Base-by-base conservation (phyloP, 495 filamentous ascomycete genomes). In the Penicillium fimorum region DNA sequence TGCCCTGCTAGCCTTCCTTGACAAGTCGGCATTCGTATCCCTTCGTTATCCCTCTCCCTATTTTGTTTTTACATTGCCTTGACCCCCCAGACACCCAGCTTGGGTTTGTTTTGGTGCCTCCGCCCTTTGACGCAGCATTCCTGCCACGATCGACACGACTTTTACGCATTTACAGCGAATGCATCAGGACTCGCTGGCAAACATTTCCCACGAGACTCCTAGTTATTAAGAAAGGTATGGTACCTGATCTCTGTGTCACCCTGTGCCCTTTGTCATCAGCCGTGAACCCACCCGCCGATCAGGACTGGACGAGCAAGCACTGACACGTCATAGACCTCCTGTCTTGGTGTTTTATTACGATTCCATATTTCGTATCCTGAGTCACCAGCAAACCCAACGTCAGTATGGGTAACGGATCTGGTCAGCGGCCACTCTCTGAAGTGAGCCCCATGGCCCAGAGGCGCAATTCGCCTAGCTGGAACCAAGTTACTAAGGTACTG, bases 381-480 rank as follows among this genome's bases (percentile, higher is more conserved):
- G 30, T 17, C 13, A 15, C 18, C 15, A 33, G 29, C 11, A 38
- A n/a, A 42, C 29, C 65, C 64, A 47, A 59, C 57, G 17, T 49
- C 62, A 78, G 59, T 17, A 78, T 80, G 72, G 67, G 59, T 33
- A 65, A 64, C 56, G 70, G 69, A 58, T 56, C 72, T 25, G 71
- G 69, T 25, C 79, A 77, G 65, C 67, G 78, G 59, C 80, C 81
- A 47, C 70, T 84, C 13, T 77, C 79, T 29, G 81, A 84, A 67
- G 68, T 84, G 64, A 80, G 79, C 59, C 81, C 79, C 13, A 75
- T 80, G 76, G 79, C 79, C 47, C 75, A 77, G 51, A 72, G 81
- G 56, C 71, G 80, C 38, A 94, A 95, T 67, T 94, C 90, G 40
- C 88, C 88, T 4, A 88, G 83, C 73, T 90, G 84, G 83, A 86